Percentiles rank a stretch among this genome's conserved stretches.
Evolutionary conservation across 805 yeast genomes (phyloP).

Genomic region (Myxozyma neotropica): DNA sequence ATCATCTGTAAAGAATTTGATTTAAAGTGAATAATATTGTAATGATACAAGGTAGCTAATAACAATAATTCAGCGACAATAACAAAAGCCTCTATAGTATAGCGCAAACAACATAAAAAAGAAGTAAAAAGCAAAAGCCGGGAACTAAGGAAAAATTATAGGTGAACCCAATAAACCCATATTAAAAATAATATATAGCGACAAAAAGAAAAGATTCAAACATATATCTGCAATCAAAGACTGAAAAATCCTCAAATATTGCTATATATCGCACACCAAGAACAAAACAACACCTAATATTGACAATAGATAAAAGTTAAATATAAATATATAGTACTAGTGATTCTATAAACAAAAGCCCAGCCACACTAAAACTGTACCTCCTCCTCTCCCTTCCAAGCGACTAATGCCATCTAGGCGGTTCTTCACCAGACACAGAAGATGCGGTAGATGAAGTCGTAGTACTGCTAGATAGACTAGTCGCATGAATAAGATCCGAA

Average conservation of each 20-base stretch:
- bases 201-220: not conserved
- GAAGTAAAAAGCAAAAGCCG: not conserved
- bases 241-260: too few relatives aligned
- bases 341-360: too few relatives aligned
- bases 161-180: not conserved
- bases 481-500: constrained; percentile 30
- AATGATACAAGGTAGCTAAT: too few relatives aligned
- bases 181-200: not conserved
- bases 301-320: not conserved
- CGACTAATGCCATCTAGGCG: constrained; percentile 6
- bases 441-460: not conserved
- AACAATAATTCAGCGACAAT: too few relatives aligned
- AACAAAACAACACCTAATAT: not conserved
- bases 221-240: too few relatives aligned
- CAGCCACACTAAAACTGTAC: too few relatives aligned
- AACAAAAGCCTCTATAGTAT: not conserved
- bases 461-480: not conserved
- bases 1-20: too few relatives aligned
- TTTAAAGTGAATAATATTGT: too few relatives aligned
- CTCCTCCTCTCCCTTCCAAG: too few relatives aligned
- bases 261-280: not conserved
- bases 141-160: not conserved
- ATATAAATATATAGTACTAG: too few relatives aligned
- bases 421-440: constrained; percentile 4
- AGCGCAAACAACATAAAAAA: not conserved